A percentile compares a stretch with the other conserved stretches of the same genome.
Conservation (phyloP, 768 basidiomycete genomes). For the Rhodotorula toruloides region DNA sequence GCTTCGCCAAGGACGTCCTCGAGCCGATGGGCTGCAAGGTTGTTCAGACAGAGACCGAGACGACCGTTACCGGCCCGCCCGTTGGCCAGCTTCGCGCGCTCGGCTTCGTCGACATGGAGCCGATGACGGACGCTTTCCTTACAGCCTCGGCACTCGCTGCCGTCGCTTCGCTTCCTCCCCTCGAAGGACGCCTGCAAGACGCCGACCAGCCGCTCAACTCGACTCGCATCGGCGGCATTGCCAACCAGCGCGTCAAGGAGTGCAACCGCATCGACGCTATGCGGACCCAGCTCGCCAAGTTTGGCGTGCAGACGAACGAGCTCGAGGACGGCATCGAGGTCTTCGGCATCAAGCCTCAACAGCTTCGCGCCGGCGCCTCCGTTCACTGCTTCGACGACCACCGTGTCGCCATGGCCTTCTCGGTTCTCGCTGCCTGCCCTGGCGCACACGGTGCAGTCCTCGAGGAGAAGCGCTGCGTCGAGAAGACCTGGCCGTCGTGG, state of each 20-base stretch:
- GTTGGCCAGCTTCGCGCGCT: slow-evolving; percentile 73
- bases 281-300: slow-evolving; percentile 93
- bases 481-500: slow-evolving; percentile 99
- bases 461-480: slow-evolving; percentile 95
- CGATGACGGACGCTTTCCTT: slow-evolving; percentile 99
- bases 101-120: slow-evolving; percentile 90
- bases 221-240: slow-evolving; percentile 88
- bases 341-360: slow-evolving; percentile 64
- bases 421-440: slow-evolving; percentile 67
- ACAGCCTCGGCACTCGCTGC: slow-evolving; percentile 90
- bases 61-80: slow-evolving; percentile 86
- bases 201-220: slow-evolving; percentile 46
- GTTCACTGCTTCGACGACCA: slow-evolving; percentile 98
- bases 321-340: slow-evolving; percentile 88
- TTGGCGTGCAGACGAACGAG: slow-evolving; percentile 86
- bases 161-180: slow-evolving; percentile 56
- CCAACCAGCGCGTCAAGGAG: slow-evolving; percentile 97
- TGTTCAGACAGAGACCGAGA: slow-evolving; percentile 76
- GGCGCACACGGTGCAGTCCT: slow-evolving; percentile 52
- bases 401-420: slow-evolving; percentile 97
- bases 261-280: slow-evolving; percentile 95
- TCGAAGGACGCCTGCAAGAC: slow-evolving; percentile 42
- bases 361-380: slow-evolving; percentile 65
- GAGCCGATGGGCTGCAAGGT: slow-evolving; percentile 93
- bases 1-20: slow-evolving; percentile 86